Evolutionary conservation across 2,329 filamentous ascomycete genomes (phyloP).

Genomic region (Botrytis porri): DNA sequence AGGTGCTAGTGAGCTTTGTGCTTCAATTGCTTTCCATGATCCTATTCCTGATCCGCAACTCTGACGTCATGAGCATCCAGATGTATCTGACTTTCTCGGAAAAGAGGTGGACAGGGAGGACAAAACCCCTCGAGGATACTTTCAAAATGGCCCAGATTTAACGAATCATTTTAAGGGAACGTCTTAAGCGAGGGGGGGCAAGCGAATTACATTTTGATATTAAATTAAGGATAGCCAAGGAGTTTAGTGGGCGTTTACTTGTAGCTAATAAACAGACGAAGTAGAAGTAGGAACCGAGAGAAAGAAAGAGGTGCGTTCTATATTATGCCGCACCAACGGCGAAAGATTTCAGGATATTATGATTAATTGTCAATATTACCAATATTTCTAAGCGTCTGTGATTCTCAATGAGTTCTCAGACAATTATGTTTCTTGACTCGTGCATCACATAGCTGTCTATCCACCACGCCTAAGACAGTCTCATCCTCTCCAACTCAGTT

Average conservation of each 20-base stretch:
- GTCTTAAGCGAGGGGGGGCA: background rate
- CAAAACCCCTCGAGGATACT: background rate
- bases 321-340: background rate
- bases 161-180: background rate
- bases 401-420: no score
- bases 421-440: background rate
- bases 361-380: background rate
- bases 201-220: background rate
- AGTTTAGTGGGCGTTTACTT: background rate
- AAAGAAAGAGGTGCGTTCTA: background rate
- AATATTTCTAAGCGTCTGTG: background rate
- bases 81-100: background rate
- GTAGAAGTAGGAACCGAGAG: background rate
- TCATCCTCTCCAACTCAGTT: background rate
- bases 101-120: background rate
- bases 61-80: background rate
- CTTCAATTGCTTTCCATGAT: background rate
- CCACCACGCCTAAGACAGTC: background rate
- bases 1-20: background rate
- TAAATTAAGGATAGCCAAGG: background rate
- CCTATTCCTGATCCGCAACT: background rate
- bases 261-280: background rate
- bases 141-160: no score
- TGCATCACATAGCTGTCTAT: background rate
- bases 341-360: background rate